Evolutionary conservation across 345 rosid species (phyloP), one percentile per base, ranked within the genome.

Genomic region (Aegle marmelos): DNA sequence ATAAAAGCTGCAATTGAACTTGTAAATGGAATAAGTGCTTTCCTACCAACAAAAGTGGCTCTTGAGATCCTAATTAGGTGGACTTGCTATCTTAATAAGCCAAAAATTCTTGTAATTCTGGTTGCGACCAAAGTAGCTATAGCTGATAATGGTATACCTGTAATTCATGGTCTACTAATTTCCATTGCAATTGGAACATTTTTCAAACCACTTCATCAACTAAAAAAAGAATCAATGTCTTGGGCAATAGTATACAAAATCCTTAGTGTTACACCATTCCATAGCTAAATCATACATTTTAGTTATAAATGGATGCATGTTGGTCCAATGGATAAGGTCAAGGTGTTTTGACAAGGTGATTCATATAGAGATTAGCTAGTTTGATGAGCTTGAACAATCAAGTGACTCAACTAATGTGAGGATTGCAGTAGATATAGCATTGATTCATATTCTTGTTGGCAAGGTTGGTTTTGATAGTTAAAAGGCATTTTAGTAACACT

Each of bases 331-430:
- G 75, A 87, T 95, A 69, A 81, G 95, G 79, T 70, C 91, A 2
- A 83, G 89, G 78, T 93, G 98, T 79, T 94, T 93, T 76, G 89
- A 91, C 90, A 94, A 89, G 84, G 95, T 91, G 61, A 89, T 95
- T 79, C 79, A 45, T 65, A 95, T 92, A 97, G 96, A 95, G 82
- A 85, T 92, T 68, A 84, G 93, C 24, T 95, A 95, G 95, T 93
- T 93, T 13, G 97, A 93, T 79, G 92, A 87, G 27, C 86, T 90
- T 17, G 84, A 86, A 57, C 89, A 93, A 80, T 95, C 97, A 19
- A 93, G 94, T 68, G 95, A 97, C 48, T 75, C 89, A 50, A 86
- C 91, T 48, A 94, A 97, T 37, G 88, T 98, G 19, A 90, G 91
- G 70, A 92, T 93, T 6, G 91, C 97, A 2, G 92, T 91, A 54